Evolutionary conservation across 768 basidiomycete species (phyloP).

Genomic region (Mycena rosella): DNA sequence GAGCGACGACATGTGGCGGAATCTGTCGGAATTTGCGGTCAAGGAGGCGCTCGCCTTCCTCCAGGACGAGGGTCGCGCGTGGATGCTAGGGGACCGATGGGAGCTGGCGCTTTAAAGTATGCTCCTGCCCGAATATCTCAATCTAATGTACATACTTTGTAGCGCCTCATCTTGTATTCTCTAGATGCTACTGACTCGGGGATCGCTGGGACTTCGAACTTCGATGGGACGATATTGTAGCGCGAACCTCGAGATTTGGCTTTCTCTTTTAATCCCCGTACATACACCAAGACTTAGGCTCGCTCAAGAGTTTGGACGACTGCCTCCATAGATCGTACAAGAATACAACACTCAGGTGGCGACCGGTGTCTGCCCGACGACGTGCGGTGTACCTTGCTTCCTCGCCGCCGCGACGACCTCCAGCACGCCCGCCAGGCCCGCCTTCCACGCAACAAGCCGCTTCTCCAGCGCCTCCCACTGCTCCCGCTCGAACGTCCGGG

Average conservation of each 20-base stretch:
- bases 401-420: slow-evolving; percentile 76
- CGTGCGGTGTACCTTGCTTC: slow-evolving; percentile 52
- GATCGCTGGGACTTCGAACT: no score
- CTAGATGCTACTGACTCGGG: no score
- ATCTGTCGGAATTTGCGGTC: slow-evolving; percentile 25
- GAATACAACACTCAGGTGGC: slow-evolving; percentile 31
- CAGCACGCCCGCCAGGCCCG: slow-evolving; percentile 74
- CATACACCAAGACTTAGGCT: no score
- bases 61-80: slow-evolving; percentile 22
- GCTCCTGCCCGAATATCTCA: no score
- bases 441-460: slow-evolving; percentile 82
- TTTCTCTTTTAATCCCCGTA: no score
- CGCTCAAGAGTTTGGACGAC: background rate
- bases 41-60: slow-evolving; percentile 24
- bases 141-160: no score
- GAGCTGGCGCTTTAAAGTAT: slow-evolving; percentile 9
- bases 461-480: slow-evolving; percentile 87
- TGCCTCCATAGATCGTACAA: slow-evolving; percentile 23
- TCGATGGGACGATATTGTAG: no score
- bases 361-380: slow-evolving; percentile 40
- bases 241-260: no score
- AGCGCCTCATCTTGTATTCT: no score
- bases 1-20: slow-evolving; percentile 33
- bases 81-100: slow-evolving; percentile 25
- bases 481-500: slow-evolving; percentile 79